phyloP scores from a whole-genome alignment of 768 basidiomycete genomes.

The Phanerochaete carnosa region DNA sequence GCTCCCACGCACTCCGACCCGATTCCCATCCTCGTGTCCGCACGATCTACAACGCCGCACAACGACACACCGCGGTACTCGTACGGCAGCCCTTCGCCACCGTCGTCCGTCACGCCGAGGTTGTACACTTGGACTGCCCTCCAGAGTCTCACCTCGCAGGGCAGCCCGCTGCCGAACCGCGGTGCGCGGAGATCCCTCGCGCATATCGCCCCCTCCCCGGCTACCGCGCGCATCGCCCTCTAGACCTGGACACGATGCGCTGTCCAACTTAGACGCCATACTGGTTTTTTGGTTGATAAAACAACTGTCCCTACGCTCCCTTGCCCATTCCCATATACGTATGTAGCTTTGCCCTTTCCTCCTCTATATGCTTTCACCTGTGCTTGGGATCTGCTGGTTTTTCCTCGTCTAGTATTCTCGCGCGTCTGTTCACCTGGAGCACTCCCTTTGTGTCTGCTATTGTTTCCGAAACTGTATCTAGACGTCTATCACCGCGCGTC shows the following conservation, averaged over 20 bases:
- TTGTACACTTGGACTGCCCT: constrained; percentile 49
- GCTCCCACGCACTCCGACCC: constrained; percentile 4
- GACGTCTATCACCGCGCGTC: not conserved
- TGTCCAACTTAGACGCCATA: not conserved
- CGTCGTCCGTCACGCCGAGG: constrained; percentile 53
- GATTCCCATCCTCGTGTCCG: constrained; percentile 8
- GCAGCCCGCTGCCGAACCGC: constrained; percentile 52
- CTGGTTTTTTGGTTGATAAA: not conserved
- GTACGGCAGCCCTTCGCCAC: constrained; percentile 44
- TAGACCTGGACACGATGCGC: constrained; percentile 1
- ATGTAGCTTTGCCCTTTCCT: not conserved
- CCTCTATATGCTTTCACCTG: not conserved
- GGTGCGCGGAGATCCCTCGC: constrained; percentile 56
- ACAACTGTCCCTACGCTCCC: not conserved
- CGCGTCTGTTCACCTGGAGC: not conserved
- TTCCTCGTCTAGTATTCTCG: not conserved
- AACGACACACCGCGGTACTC: constrained; percentile 23
- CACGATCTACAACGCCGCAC: constrained; percentile 31
- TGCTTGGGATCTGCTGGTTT: not conserved
- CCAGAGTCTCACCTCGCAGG: not conserved
- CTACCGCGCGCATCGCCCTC: not conserved
- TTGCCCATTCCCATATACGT: not conserved
- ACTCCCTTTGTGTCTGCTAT: not conserved
- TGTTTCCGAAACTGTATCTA: not conserved
- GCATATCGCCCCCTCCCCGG: constrained; percentile 43